Evolutionary conservation across 2,329 filamentous ascomycete genomes (phyloP).

Genomic region (Camillea tinctor): DNA sequence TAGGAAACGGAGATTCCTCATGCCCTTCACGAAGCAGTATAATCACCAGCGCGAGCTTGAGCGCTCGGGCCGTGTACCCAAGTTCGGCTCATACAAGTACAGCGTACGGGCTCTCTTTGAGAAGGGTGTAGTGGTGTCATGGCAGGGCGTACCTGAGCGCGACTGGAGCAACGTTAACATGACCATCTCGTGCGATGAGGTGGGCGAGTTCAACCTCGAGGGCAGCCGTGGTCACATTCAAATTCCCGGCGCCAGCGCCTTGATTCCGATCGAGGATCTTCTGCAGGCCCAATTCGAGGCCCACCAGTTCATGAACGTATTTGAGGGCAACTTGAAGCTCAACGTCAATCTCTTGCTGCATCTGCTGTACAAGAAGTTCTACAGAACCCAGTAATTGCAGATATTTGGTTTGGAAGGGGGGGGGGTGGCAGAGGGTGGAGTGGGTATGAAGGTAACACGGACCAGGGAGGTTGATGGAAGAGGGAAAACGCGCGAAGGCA

Average conservation of each 20-base stretch:
- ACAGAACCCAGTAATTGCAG: conserved; percentile 60
- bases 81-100: conserved; percentile 98
- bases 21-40: conserved; percentile 98
- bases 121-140: conserved; percentile 91
- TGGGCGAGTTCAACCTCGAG: conserved; percentile 91
- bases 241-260: conserved; percentile 87
- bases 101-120: conserved; percentile 84
- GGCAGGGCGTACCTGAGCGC: conserved; percentile 76
- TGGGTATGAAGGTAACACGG: not conserved
- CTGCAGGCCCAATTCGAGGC: conserved; percentile 97
- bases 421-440: not conserved
- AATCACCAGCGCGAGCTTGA: conserved; percentile 97
- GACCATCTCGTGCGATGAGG: conserved; percentile 90
- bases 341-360: conserved; percentile 98
- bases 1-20: conserved; percentile 85
- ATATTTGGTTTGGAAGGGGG: not conserved
- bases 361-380: conserved; percentile 98
- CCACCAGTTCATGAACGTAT: conserved; percentile 92
- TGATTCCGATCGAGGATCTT: conserved; percentile 87
- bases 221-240: conserved; percentile 90
- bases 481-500: not conserved
- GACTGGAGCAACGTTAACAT: conserved; percentile 93
- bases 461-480: no score
- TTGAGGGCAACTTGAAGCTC: conserved; percentile 79
- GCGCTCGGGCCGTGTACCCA: conserved; percentile 86